These are phyloP conservation scores for Funneliformis geosporum DNA, from an alignment of 192 early-diverging fungal genomes.

Conservation along the genomic window DNA sequence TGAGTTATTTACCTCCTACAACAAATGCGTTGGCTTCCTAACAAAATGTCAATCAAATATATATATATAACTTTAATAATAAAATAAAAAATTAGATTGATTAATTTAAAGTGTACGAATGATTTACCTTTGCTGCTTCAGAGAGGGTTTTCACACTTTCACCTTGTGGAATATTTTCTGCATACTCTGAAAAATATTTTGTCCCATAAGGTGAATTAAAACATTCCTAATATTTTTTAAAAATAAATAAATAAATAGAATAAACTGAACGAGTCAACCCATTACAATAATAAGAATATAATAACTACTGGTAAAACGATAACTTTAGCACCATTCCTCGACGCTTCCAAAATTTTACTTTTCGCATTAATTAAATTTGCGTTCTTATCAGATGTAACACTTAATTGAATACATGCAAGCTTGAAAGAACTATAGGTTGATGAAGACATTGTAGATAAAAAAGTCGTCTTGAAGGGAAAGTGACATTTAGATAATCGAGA, in stretches of 20 bases:
- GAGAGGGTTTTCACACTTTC: constrained; percentile 73
- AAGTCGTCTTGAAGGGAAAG: background rate
- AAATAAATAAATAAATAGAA: constrained; percentile 7
- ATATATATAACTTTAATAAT: no score
- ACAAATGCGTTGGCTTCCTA: constrained; percentile 81
- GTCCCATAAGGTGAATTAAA: constrained; percentile 99
- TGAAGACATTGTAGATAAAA: constrained; percentile 5
- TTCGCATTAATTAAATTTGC: constrained; percentile 80
- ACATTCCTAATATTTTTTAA: constrained; percentile 71
- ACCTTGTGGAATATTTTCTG: constrained; percentile 77
- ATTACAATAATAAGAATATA: background rate
- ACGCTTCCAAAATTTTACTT: constrained; percentile 80
- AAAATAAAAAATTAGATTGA: background rate
- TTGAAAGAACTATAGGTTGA: constrained; percentile 48
- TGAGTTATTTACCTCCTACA: constrained; percentile 57
- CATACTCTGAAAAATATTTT: constrained; percentile 85
- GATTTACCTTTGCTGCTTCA: constrained; percentile 71
- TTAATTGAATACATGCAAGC: constrained; percentile 79
- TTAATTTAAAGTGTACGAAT: background rate
- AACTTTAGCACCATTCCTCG: constrained; percentile 78
- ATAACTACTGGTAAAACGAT: constrained; percentile 83
- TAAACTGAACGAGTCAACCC: no score
- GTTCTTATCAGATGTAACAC: constrained; percentile 72
- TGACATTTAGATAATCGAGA: no score
- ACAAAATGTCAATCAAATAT: background rate